Percentiles rank a stretch among this genome's conserved stretches.
These are phyloP conservation scores for Sugiyamaella qingdaonensis DNA, from an alignment of 805 yeast species.

Conservation along the genomic window DNA sequence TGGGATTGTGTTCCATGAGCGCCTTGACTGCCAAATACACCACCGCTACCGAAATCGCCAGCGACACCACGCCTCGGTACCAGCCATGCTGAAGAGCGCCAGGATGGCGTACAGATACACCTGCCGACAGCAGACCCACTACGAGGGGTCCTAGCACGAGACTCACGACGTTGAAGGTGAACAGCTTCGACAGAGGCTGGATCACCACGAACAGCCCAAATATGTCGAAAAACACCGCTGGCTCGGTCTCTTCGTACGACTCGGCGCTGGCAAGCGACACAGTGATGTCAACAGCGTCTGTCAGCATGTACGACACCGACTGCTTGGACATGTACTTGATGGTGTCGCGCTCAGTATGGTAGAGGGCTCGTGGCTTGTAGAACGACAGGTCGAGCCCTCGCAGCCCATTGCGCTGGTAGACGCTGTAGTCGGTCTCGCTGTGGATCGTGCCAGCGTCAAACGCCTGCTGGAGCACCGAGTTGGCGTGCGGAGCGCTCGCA, in stretches of 20 bases:
- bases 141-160: constrained; percentile 54
- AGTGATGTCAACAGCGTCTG: constrained; percentile 61
- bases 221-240: constrained; percentile 63
- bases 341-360: constrained; percentile 74
- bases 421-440: constrained; percentile 82
- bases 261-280: constrained; percentile 40
- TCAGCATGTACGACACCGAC: constrained; percentile 82
- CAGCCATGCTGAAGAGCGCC: constrained; percentile 34
- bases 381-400: constrained; percentile 90
- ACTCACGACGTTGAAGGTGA: constrained; percentile 49
- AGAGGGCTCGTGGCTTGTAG: constrained; percentile 75
- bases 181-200: constrained; percentile 48
- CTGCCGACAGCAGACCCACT: constrained; percentile 42
- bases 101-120: constrained; percentile 34
- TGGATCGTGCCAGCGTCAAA: constrained; percentile 65
- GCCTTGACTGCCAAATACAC: constrained; percentile 38
- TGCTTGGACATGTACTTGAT: constrained; percentile 59
- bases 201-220: constrained; percentile 53
- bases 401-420: constrained; percentile 60
- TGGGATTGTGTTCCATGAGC: constrained; percentile 43
- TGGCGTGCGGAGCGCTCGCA: constrained; percentile 62
- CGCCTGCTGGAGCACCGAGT: constrained; percentile 79
- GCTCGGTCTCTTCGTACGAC: constrained; percentile 29
- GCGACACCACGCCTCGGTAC: constrained; percentile 38
- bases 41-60: constrained; percentile 39